These are phyloP conservation scores for Cytospora schulzeri DNA, from an alignment of 2,329 filamentous ascomycete species.

Conservation along the genomic window DNA sequence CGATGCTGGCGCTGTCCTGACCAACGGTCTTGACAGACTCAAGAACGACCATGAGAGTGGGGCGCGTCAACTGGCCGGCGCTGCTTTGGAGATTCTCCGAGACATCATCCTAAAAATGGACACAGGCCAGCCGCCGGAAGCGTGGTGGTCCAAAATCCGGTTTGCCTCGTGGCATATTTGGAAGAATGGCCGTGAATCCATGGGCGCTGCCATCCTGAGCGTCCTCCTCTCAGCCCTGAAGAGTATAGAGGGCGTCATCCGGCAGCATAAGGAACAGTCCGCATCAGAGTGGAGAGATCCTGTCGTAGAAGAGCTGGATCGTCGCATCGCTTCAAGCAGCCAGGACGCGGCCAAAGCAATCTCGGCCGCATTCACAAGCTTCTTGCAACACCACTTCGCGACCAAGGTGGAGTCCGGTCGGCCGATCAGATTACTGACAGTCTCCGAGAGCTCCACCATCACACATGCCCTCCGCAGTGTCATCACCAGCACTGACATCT, in stretches of 20 bases:
- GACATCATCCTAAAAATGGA: conserved; percentile 45
- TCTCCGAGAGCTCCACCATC: conserved; percentile 67
- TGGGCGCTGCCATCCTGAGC: conserved; percentile 62
- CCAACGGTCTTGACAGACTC: conserved; percentile 50
- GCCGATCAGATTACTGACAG: conserved; percentile 55
- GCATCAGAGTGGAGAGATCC: conserved; percentile 24
- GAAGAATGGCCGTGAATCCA: conserved; percentile 67
- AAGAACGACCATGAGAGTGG: conserved; percentile 60
- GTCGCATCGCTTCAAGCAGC: conserved; percentile 27
- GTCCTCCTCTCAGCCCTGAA: conserved; percentile 50
- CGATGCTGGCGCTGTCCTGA: conserved; percentile 48
- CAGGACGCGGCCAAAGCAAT: conserved; percentile 32
- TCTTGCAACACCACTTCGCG: conserved; percentile 40
- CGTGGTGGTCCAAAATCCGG: conserved; percentile 59
- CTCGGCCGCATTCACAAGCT: conserved; percentile 38
- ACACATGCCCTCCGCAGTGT: conserved; percentile 48
- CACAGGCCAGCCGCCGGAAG: conserved; percentile 31
- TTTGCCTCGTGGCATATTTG: conserved; percentile 65
- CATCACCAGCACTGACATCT: conserved; percentile 38
- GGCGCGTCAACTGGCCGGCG: conserved; percentile 58
- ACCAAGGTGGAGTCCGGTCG: conserved; percentile 29
- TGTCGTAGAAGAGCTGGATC: conserved; percentile 28
- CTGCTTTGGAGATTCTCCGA: conserved; percentile 53
- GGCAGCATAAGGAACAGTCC: conserved; percentile 30
- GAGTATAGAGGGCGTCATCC: conserved; percentile 39